Base-by-base conservation (phyloP, 2,329 filamentous ascomycete genomes). In the Akanthomyces muscarius region DNA sequence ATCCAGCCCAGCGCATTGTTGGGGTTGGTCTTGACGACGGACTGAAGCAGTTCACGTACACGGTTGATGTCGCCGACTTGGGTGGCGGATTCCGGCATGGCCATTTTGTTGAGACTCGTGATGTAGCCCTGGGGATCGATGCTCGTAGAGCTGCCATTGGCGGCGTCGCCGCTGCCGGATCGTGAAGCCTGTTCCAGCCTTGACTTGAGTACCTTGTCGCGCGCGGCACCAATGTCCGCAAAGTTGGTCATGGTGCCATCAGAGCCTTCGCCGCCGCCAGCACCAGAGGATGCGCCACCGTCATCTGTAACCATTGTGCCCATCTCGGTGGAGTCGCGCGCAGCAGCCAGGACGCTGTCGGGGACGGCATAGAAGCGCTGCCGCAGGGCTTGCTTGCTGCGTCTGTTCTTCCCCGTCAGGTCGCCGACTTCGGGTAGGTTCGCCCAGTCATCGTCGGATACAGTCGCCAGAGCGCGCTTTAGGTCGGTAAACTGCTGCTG, bases 211-310 rank as follows among this genome's bases (percentile, higher is more conserved):
- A 97, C 95, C 76, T 97, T 97, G 79, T 97, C 92, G 78, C 95
- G 88, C 23, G 95, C 96, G 51, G 93, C 92, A 76, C 96, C 95
- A 66, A 99, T 98, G 75, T 97, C 91, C 51, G 94, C 94, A 73
- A 99, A 99, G 73, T 99, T 97, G 13, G 94, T 99, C 86, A 97
- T 95, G 1, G 92, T 96, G 2, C 94, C 93, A 71, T 97, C 92
- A 63, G 88, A 84, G 33, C 75, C 77, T 54, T 81, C 78, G 16
- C 67, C 64, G 14, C 66, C 66, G 36, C 67, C 67, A 3, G 74
- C 69, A 21, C 41, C 33, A 1, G 41, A 38, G 5, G 50, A 47
- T n/a, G 81, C 76, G 1, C 78, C 75, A 1, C 87, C 89, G 65
- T 97, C 93, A 44, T 96, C 92, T 51, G 87, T 83, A n/a, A 99